Conservation (phyloP, 495 filamentous ascomycete species). For the Arthonia radiata region DNA sequence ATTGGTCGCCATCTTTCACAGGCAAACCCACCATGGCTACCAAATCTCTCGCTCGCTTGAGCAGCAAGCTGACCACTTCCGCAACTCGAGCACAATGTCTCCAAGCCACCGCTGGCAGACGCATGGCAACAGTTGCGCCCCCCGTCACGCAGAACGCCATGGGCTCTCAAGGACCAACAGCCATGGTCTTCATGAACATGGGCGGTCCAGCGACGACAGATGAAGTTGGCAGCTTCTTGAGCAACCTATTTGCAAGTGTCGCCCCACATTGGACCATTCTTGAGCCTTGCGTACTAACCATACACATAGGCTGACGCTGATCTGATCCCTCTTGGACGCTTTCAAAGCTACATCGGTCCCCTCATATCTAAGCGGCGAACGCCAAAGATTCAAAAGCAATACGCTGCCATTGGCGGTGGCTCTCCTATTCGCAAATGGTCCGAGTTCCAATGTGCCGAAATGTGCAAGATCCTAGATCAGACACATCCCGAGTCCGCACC, state of each 20-base stretch:
- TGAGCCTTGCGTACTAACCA: not conserved
- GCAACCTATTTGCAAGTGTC: slow-evolving; percentile 57
- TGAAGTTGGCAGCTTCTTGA: slow-evolving; percentile 83
- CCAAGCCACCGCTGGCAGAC: no score
- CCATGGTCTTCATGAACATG: slow-evolving; percentile 99
- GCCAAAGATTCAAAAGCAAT: slow-evolving; percentile 88
- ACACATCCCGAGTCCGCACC: slow-evolving; percentile 81
- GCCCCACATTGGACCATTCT: not conserved
- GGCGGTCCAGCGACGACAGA: slow-evolving; percentile 73
- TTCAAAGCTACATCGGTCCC: slow-evolving; percentile 77
- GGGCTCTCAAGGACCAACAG: slow-evolving; percentile 46
- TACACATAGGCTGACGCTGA: slow-evolving; percentile 63
- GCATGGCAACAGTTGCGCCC: no score
- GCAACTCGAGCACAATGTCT: no score
- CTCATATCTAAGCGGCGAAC: slow-evolving; percentile 69
- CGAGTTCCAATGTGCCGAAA: slow-evolving; percentile 70
- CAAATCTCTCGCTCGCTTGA: no score
- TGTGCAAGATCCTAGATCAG: slow-evolving; percentile 87
- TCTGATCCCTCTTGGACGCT: slow-evolving; percentile 79
- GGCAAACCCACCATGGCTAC: no score
- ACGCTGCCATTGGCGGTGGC: slow-evolving; percentile 82
- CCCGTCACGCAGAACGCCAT: no score
- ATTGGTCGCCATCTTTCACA: no score
- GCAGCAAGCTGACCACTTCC: no score
- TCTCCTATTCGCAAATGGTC: slow-evolving; percentile 97